A percentile compares a stretch with the other conserved stretches of the same genome.
phyloP scores from a whole-genome alignment of 768 basidiomycete genomes.

The Rubroboletus pulcherrimus region DNA sequence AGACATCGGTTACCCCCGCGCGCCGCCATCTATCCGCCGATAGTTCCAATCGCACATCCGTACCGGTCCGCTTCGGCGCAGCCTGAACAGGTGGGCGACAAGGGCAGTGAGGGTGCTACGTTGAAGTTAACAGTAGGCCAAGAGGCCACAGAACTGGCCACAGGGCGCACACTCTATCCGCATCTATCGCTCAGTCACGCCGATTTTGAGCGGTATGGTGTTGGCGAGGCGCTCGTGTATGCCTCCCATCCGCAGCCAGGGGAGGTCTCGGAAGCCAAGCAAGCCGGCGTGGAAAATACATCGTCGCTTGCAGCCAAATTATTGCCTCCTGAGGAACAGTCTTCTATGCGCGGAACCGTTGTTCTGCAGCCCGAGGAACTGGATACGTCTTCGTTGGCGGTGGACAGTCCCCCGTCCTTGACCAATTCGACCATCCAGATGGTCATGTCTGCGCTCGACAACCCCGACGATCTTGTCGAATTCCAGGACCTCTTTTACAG shows the following conservation, averaged over 20 bases:
- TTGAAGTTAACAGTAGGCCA: neutral
- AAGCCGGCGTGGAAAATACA: neutral
- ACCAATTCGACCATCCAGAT: slow-evolving; percentile 37
- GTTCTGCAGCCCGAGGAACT: slow-evolving; percentile 38
- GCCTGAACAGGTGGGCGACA: neutral
- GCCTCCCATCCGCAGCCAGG: slow-evolving; percentile 24
- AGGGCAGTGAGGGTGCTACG: neutral
- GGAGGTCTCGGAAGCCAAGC: neutral
- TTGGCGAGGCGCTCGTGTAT: slow-evolving; percentile 61
- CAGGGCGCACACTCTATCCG: neutral
- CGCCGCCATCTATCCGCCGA: slow-evolving; percentile 17
- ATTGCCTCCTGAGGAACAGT: neutral
- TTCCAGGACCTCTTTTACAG: slow-evolving; percentile 74
- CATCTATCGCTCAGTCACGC: slow-evolving; percentile 27
- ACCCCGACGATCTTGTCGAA: slow-evolving; percentile 63
- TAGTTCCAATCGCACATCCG: slow-evolving; percentile 30
- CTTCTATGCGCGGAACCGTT: neutral
- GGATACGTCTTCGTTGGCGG: slow-evolving; percentile 3
- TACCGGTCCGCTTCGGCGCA: slow-evolving; percentile 11
- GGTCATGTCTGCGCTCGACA: slow-evolving; percentile 47
- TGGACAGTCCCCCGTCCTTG: slow-evolving; percentile 19
- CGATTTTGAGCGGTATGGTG: slow-evolving; percentile 48
- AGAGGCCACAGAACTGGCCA: neutral
- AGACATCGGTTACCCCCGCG: slow-evolving; percentile 38
- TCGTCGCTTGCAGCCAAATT: neutral